Evolutionary conservation across 2,329 filamentous ascomycete genomes (phyloP).

Genomic region (Fusarium albosuccineum): DNA sequence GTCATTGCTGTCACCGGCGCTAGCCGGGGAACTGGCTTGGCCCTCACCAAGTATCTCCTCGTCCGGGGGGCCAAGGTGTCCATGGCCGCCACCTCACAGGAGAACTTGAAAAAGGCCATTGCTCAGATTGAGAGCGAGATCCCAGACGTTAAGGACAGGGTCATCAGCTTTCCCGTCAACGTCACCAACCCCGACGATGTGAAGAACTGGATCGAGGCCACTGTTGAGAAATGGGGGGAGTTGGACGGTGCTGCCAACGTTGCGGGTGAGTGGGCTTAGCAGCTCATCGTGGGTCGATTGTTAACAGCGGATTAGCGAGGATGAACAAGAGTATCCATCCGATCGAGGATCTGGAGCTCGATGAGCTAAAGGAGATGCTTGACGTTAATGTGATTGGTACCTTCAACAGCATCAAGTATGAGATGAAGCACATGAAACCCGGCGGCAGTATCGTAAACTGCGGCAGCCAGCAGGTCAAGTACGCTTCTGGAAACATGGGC

Average conservation of each 20-base stretch:
- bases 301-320: slow-evolving; percentile 21
- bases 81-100: slow-evolving; percentile 46
- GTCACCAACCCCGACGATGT: slow-evolving; percentile 50
- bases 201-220: slow-evolving; percentile 51
- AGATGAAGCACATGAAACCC: slow-evolving; percentile 53
- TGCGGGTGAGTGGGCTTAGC: slow-evolving; percentile 45
- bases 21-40: slow-evolving; percentile 69
- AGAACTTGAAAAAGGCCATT: slow-evolving; percentile 45
- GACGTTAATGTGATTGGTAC: slow-evolving; percentile 45
- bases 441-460: slow-evolving; percentile 64
- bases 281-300: neutral
- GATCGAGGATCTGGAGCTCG: slow-evolving; percentile 41
- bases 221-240: slow-evolving; percentile 50
- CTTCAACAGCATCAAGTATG: slow-evolving; percentile 46
- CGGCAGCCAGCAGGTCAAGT: slow-evolving; percentile 58
- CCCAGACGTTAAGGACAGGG: slow-evolving; percentile 37
- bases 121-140: slow-evolving; percentile 42
- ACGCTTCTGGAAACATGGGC: slow-evolving; percentile 51
- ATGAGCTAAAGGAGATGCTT: slow-evolving; percentile 42
- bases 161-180: slow-evolving; percentile 46
- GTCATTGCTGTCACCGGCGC: slow-evolving; percentile 74
- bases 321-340: slow-evolving; percentile 46
- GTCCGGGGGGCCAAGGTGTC: slow-evolving; percentile 51
- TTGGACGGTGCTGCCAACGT: slow-evolving; percentile 54
- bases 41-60: slow-evolving; percentile 64